Percentiles rank a stretch among this genome's conserved stretches.
Conservation (phyloP, 208 protist species). For the Acanthamoeba triangularis region DNA sequence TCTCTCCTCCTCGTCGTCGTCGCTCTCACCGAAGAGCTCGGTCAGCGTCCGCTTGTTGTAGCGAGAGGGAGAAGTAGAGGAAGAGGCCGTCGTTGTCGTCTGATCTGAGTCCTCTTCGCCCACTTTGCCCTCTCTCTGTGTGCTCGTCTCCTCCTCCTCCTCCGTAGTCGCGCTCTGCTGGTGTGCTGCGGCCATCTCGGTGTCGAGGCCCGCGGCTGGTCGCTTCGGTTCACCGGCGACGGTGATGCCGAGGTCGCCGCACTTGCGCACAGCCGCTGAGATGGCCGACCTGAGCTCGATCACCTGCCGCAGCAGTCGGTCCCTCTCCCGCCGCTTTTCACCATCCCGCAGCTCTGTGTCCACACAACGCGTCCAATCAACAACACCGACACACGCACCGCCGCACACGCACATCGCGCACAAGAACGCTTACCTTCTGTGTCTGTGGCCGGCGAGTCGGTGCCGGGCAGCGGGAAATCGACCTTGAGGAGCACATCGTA, state of each 20-base stretch:
- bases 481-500: constrained; percentile 18
- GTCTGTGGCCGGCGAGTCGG: background rate
- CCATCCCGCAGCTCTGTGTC: background rate
- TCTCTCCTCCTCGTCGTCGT: background rate
- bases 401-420: too few relatives aligned
- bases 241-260: background rate
- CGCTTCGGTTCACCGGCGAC: background rate
- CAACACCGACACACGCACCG: background rate
- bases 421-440: background rate
- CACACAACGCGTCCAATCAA: background rate
- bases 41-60: background rate
- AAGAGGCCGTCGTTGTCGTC: background rate
- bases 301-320: background rate
- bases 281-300: constrained; percentile 9
- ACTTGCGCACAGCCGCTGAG: background rate
- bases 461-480: background rate
- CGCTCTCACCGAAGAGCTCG: background rate
- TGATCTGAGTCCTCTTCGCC: background rate
- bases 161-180: background rate
- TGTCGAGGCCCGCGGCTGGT: background rate
- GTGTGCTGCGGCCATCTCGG: background rate
- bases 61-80: background rate
- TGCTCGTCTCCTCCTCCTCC: background rate
- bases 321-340: background rate
- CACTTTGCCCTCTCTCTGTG: background rate